Conservation (phyloP, 768 basidiomycete genomes). For the Daedaleopsis sinensis region DNA sequence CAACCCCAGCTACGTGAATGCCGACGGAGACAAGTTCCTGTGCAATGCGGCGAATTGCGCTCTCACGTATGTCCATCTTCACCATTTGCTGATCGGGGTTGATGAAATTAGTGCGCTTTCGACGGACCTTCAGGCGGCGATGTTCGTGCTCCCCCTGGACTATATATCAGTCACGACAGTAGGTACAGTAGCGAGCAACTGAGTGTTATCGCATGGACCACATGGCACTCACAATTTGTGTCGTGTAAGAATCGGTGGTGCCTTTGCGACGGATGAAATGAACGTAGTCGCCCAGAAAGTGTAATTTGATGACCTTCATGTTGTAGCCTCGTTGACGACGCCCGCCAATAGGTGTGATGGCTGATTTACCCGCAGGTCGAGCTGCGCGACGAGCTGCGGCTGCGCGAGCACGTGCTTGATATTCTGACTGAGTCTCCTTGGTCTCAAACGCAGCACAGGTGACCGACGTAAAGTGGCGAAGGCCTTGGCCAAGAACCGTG, state of each 20-base stretch:
- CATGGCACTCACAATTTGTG: slow-evolving; percentile 31
- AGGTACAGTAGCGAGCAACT: not conserved
- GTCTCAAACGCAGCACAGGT: slow-evolving; percentile 33
- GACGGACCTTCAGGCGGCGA: slow-evolving; percentile 32
- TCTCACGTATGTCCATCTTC: slow-evolving; percentile 24
- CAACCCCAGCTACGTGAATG: not conserved
- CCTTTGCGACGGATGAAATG: slow-evolving; percentile 32
- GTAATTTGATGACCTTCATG: slow-evolving; percentile 38
- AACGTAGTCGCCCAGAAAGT: slow-evolving; percentile 39
- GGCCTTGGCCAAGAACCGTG: slow-evolving; percentile 10
- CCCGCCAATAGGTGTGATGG: not conserved
- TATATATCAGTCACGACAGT: too few relatives aligned
- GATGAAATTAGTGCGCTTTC: slow-evolving; percentile 31
- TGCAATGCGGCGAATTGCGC: slow-evolving; percentile 3
- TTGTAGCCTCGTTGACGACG: slow-evolving; percentile 27
- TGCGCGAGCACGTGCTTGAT: slow-evolving; percentile 18
- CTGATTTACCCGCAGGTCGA: not conserved
- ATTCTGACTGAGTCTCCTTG: slow-evolving; percentile 28
- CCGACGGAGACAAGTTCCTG: not conserved
- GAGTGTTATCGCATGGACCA: not conserved
- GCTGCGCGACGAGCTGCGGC: too few relatives aligned
- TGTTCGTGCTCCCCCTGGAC: slow-evolving; percentile 40
- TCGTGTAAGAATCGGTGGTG: slow-evolving; percentile 39
- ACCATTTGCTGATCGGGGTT: slow-evolving; percentile 22
- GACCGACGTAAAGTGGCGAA: slow-evolving; percentile 29